Percentiles rank a stretch among this genome's conserved stretches.
phyloP scores from a whole-genome alignment of 257 asterid genomes.

The Penstemon newberryi region DNA sequence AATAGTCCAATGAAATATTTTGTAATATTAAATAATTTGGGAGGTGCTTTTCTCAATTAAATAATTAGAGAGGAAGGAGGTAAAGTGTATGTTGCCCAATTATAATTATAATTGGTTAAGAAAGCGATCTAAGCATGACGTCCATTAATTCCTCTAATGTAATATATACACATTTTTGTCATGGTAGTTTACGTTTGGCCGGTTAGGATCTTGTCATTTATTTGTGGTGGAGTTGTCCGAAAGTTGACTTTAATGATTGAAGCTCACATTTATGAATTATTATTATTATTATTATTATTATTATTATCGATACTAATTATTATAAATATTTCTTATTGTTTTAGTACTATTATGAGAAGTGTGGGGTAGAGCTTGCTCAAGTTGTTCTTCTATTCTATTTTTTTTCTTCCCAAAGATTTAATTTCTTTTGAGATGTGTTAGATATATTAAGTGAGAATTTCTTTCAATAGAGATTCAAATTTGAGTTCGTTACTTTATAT shows the following conservation, averaged over 20 bases:
- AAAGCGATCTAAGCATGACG: neutral
- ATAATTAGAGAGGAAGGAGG: no score
- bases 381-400: neutral
- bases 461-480: no score
- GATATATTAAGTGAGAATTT: no score
- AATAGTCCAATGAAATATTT: no score
- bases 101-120: no score
- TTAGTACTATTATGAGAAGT: no score
- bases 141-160: neutral
- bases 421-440: neutral
- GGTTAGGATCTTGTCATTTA: conserved; percentile 29
- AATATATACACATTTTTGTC: neutral
- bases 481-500: no score
- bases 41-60: no score
- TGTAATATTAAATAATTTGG: no score
- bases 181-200: conserved; percentile 21
- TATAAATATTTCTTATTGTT: no score
- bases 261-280: conserved; percentile 19
- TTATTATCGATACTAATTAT: no score
- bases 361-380: neutral
- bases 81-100: no score
- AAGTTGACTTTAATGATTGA: conserved; percentile 38
- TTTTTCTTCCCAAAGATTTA: neutral
- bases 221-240: conserved; percentile 30
- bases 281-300: neutral